A percentile compares a stretch with the other conserved stretches of the same genome.
Conservation (phyloP, 768 basidiomycete species). For the Podaxis mareebaensis region DNA sequence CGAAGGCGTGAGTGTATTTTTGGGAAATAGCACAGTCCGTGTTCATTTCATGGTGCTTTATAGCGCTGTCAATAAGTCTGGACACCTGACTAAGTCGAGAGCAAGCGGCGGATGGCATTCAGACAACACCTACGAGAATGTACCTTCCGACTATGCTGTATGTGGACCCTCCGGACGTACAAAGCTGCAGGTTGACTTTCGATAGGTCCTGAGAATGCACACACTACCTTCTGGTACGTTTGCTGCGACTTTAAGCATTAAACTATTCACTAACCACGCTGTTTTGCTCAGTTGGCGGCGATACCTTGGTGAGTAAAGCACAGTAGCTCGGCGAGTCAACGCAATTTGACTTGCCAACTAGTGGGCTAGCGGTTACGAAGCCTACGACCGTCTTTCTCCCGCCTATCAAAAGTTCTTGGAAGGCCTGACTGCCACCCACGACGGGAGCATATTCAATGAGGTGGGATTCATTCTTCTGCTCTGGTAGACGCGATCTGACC, state of each 20-base stretch:
- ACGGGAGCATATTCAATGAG: slow-evolving; percentile 23
- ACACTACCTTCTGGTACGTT: slow-evolving; percentile 36
- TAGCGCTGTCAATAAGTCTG: slow-evolving; percentile 41
- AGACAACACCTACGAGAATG: slow-evolving; percentile 60
- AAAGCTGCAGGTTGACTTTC: not conserved
- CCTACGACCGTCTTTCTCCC: slow-evolving; percentile 63
- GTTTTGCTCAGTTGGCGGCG: not conserved
- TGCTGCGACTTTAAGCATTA: not conserved
- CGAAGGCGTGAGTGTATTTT: slow-evolving; percentile 32
- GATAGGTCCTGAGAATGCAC: slow-evolving; percentile 40
- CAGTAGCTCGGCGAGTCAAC: not conserved
- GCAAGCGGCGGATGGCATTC: slow-evolving; percentile 53
- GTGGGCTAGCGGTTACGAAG: slow-evolving; percentile 50
- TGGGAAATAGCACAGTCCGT: not conserved
- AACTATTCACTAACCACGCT: not conserved
- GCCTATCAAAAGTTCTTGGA: slow-evolving; percentile 54
- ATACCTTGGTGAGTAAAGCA: not conserved
- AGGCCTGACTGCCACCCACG: slow-evolving; percentile 56
- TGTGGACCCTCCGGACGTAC: not conserved
- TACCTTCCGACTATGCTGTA: slow-evolving; percentile 61
- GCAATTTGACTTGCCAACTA: not conserved
- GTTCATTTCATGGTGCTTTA: too few species aligned
- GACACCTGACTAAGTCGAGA: slow-evolving; percentile 29
- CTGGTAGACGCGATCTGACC: not conserved
- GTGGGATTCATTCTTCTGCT: not conserved